Percentiles rank a stretch among this genome's conserved stretches.
These are phyloP conservation scores for Santalum album DNA, from an alignment of 164 flowering plant species.

Conservation along the genomic window DNA sequence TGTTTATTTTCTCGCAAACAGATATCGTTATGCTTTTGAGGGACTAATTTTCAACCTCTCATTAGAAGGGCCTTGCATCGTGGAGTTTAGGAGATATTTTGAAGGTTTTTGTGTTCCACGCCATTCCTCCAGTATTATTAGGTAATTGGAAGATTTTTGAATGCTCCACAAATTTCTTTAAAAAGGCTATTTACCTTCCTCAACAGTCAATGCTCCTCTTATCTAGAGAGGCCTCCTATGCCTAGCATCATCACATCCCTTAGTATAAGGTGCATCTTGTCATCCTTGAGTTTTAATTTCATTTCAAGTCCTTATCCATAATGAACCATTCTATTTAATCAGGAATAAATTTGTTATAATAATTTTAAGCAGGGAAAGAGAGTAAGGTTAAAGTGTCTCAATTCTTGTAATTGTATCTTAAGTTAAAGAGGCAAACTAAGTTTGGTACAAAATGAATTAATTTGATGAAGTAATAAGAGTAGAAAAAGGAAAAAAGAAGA, in stretches of 20 bases:
- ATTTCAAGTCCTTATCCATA: too few relatives aligned
- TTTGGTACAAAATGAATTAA: too few relatives aligned
- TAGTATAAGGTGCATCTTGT: slow-evolving; percentile 70
- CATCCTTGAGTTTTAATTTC: not conserved
- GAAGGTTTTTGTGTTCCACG: slow-evolving; percentile 42
- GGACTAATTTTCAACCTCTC: slow-evolving; percentile 87
- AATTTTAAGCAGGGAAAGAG: too few relatives aligned
- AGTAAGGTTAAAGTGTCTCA: too few relatives aligned
- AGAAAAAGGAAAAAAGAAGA: too few relatives aligned
- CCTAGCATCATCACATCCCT: slow-evolving; percentile 97
- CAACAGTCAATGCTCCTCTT: slow-evolving; percentile 80
- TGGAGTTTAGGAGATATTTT: slow-evolving; percentile 85
- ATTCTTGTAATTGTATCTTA: too few relatives aligned
- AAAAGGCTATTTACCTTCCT: slow-evolving; percentile 75
- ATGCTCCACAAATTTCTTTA: slow-evolving; percentile 22
- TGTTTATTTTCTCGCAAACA: slow-evolving; percentile 92
- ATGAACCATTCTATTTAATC: too few relatives aligned
- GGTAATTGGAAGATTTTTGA: slow-evolving; percentile 23
- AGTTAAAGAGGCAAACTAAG: too few relatives aligned
- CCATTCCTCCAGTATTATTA: slow-evolving; percentile 15
- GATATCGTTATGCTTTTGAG: slow-evolving; percentile 96
- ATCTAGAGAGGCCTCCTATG: slow-evolving; percentile 91
- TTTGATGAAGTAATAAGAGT: too few relatives aligned
- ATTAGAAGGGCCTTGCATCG: slow-evolving; percentile 90
- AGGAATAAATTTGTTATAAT: too few relatives aligned